Conservation (phyloP, 1,284 basidiomycete species). For the Ceratobasidium sp. region DNA sequence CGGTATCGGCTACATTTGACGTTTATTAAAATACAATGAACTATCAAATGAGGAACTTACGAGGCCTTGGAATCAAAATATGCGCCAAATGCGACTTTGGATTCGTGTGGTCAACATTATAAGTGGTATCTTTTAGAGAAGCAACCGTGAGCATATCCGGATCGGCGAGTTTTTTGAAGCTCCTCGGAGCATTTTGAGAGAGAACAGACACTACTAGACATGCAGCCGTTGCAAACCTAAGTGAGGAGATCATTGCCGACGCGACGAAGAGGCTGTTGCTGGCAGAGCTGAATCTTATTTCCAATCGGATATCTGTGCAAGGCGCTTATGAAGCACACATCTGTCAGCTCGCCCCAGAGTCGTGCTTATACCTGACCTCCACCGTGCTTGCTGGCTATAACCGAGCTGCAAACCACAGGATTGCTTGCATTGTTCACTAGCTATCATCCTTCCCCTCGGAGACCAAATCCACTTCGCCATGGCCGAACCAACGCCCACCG, state of each 20-base stretch:
- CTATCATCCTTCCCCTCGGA: too few species aligned
- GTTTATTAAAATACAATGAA: slow-evolving; percentile 47
- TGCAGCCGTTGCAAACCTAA: slow-evolving; percentile 18
- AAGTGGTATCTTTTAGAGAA: slow-evolving; percentile 70
- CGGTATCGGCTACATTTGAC: slow-evolving; percentile 69
- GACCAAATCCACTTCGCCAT: slow-evolving; percentile 18
- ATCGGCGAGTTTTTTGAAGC: slow-evolving; percentile 59
- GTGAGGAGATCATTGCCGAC: slow-evolving; percentile 12
- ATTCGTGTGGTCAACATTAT: slow-evolving; percentile 73
- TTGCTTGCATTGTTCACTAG: too few species aligned
- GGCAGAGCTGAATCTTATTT: slow-evolving; percentile 33
- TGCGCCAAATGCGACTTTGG: slow-evolving; percentile 81
- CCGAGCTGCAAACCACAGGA: too few species aligned
- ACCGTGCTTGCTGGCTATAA: background rate
- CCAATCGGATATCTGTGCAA: slow-evolving; percentile 10
- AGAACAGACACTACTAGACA: slow-evolving; percentile 30
- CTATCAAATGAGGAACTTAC: slow-evolving; percentile 63
- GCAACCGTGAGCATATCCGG: slow-evolving; percentile 68
- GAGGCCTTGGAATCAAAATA: slow-evolving; percentile 83
- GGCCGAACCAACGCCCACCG: slow-evolving; percentile 52
- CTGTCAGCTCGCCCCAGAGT: slow-evolving; percentile 2
- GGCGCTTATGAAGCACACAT: slow-evolving; percentile 26
- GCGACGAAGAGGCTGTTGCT: slow-evolving; percentile 5
- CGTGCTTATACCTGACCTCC: slow-evolving; percentile 13
- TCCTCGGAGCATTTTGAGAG: slow-evolving; percentile 32